phyloP scores from a whole-genome alignment of 2,329 filamentous ascomycete species.

The Penicillium brasilianum region DNA sequence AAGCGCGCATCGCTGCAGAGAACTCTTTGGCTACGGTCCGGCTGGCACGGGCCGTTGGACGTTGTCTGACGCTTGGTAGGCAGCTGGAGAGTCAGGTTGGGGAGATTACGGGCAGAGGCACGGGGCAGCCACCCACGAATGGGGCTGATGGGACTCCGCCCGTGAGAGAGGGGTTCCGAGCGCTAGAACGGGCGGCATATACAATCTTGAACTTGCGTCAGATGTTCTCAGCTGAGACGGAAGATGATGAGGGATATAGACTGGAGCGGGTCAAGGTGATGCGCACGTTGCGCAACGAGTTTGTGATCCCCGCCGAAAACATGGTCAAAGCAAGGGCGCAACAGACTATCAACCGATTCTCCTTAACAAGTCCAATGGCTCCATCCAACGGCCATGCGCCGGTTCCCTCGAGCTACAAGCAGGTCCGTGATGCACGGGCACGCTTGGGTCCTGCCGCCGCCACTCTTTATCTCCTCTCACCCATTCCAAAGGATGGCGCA shows the following conservation, averaged over 20 bases:
- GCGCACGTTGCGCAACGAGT: slow-evolving; percentile 69
- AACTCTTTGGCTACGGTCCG: slow-evolving; percentile 80
- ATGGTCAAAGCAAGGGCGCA: slow-evolving; percentile 75
- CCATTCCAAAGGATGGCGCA: slow-evolving; percentile 59
- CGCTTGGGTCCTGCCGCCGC: slow-evolving; percentile 74
- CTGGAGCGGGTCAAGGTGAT: slow-evolving; percentile 76
- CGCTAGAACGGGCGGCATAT: slow-evolving; percentile 80
- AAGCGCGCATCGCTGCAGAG: slow-evolving; percentile 76
- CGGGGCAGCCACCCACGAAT: slow-evolving; percentile 31
- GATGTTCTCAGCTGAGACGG: slow-evolving; percentile 68
- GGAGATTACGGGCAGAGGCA: slow-evolving; percentile 62
- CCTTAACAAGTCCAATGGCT: slow-evolving; percentile 61
- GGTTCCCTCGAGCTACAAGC: slow-evolving; percentile 57
- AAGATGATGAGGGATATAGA: slow-evolving; percentile 75
- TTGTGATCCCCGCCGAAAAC: slow-evolving; percentile 74
- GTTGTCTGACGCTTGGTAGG: slow-evolving; percentile 79
- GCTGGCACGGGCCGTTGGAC: slow-evolving; percentile 74
- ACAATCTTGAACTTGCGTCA: slow-evolving; percentile 78
- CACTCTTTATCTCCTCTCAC: slow-evolving; percentile 81
- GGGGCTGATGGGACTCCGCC: slow-evolving; percentile 41
- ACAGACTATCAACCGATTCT: slow-evolving; percentile 82
- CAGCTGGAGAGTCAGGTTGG: slow-evolving; percentile 86
- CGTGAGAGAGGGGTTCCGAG: slow-evolving; percentile 72
- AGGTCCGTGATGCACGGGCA: slow-evolving; percentile 75
- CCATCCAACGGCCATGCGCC: slow-evolving; percentile 34